Conservation (phyloP, 345 rosid genomes). For the Arabis hirsuta region DNA sequence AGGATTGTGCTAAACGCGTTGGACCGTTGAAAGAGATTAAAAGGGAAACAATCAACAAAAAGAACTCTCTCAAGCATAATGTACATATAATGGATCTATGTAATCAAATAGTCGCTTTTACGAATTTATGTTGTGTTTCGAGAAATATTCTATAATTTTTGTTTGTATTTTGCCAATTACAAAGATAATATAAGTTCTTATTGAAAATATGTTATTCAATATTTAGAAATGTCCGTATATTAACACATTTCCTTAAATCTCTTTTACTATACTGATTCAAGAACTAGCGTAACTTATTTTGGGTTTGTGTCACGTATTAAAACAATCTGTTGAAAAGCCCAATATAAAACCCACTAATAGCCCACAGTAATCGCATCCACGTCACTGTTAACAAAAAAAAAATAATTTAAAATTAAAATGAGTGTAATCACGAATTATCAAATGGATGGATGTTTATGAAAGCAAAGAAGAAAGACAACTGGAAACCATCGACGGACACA, state of each 20-base stretch:
- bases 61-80: not conserved
- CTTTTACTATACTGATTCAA: not conserved
- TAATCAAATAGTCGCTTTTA: not conserved
- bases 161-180: not conserved
- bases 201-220: not conserved
- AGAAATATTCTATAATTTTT: not conserved
- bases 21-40: conserved; percentile 63
- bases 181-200: not conserved
- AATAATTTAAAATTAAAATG: not conserved
- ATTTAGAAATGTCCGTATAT: not conserved
- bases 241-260: not conserved
- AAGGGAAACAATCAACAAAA: not conserved
- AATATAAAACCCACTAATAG: not conserved
- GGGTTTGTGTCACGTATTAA: conserved; percentile 4
- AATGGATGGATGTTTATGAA: not conserved
- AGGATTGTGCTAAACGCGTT: conserved; percentile 73
- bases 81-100: not conserved
- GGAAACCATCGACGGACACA: conserved; percentile 25
- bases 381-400: not conserved
- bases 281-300: not conserved
- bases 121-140: not conserved
- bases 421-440: not conserved
- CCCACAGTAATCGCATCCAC: conserved; percentile 14
- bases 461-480: conserved; percentile 14
- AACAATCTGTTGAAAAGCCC: not conserved